Evolutionary conservation across 768 basidiomycete species (phyloP), one percentile per base, ranked within the genome.

Genomic region (Mycena kentingensis): DNA sequence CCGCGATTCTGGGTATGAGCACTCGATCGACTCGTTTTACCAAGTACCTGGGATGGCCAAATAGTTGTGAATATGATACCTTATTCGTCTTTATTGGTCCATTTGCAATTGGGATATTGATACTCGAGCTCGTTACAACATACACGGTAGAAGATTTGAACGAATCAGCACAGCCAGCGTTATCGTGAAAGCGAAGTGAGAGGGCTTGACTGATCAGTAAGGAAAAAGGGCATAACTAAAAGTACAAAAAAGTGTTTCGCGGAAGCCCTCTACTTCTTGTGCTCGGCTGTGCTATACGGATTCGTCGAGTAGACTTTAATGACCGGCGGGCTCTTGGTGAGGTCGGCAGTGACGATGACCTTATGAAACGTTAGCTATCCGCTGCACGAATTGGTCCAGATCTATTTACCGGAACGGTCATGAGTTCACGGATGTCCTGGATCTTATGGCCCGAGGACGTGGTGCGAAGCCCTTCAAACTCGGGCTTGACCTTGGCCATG

Each of bases 261-360:
- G 46, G 44, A 45, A 51, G 21, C 51, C 55, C 43, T 52, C 48
- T 38, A 75, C 68, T 76, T 76, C 69, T 80, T 81, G 58, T 74
- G 70, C 55, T 80, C 79, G 35, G 90, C 31, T 8, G 8, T 32
- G 25, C 22, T 86, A 69, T 90, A 95, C 7, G 93, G 93, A 66
- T 94, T 94, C 64, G 93, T 90, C 63, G 92, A 93, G 77, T 94
- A 94, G 51, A 98, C 93, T 71, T 97, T 95, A 78, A 98, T 89
- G 64, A 98, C 91, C 4, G 94, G 94, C 34, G 94, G 94, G 61
- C 90, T 93, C 82, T 96, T 97, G 56, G 92, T 93, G 61, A 96
- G 73, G 69, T 98, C 94, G 27, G 93, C 93, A 35, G 93, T 95
- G 61, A 97, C 87, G 64, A 97, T 95, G 61, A 95, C 93, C 91